phyloP scores from a whole-genome alignment of 805 yeast genomes.

The Priceomyces castillae region DNA sequence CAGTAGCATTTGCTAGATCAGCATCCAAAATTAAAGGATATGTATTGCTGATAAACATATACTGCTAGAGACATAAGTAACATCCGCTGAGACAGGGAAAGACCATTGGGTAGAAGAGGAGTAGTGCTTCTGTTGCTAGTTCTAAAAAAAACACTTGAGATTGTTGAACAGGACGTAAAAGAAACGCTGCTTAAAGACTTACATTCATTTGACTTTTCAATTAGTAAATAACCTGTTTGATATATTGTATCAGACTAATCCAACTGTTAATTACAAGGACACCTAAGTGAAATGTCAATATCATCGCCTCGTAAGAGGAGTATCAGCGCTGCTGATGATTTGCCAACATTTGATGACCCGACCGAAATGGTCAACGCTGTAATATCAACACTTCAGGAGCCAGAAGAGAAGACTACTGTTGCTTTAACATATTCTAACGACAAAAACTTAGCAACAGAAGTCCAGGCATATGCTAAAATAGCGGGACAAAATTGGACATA shows the following conservation, averaged over 20 bases:
- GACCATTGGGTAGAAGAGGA: neutral
- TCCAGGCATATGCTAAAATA: slow-evolving; percentile 97
- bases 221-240: too few species aligned
- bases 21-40: neutral
- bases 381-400: slow-evolving; percentile 63
- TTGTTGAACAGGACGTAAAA: neutral
- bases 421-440: slow-evolving; percentile 72
- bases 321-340: slow-evolving; percentile 21
- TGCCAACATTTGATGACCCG: slow-evolving; percentile 53
- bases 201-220: too few species aligned
- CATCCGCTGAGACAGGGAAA: neutral
- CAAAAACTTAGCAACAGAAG: slow-evolving; percentile 65
- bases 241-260: too few species aligned
- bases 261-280: too few species aligned
- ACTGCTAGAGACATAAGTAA: neutral
- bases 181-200: neutral
- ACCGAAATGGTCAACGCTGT: slow-evolving; percentile 70
- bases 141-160: neutral
- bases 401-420: slow-evolving; percentile 74
- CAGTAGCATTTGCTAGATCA: slow-evolving; percentile 1
- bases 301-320: slow-evolving; percentile 32
- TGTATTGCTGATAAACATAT: neutral
- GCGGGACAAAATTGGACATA: slow-evolving; percentile 94
- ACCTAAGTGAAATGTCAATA: slow-evolving; percentile 10
- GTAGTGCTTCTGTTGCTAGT: neutral